phyloP scores from a whole-genome alignment of 495 filamentous ascomycete genomes.

The Trichocladium antarcticum region DNA sequence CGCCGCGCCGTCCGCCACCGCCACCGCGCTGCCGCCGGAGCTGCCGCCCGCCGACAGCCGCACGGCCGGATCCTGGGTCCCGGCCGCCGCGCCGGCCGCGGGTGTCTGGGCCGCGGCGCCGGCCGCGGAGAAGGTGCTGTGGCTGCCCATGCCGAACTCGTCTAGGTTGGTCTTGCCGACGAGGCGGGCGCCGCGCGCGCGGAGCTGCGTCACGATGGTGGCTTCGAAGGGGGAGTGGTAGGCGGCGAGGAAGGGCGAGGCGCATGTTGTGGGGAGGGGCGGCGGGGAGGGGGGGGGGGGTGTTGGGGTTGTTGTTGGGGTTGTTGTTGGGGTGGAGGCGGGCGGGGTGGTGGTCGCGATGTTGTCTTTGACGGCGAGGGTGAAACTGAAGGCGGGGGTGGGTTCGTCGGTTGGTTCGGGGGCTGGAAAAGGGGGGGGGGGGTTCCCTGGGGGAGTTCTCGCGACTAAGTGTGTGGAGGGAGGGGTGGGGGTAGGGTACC shows the following conservation, averaged over 20 bases:
- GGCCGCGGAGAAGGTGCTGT: slow-evolving; percentile 64
- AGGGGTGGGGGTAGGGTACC: not conserved
- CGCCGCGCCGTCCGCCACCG: slow-evolving; percentile 60
- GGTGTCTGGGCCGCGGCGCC: slow-evolving; percentile 45
- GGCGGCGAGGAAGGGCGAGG: slow-evolving; percentile 58
- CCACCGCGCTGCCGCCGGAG: slow-evolving; percentile 87
- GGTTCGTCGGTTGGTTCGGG: not conserved
- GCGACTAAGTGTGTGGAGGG: not conserved
- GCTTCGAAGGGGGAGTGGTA: slow-evolving; percentile 73
- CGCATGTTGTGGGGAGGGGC: slow-evolving; percentile 70
- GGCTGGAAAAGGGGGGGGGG: not conserved
- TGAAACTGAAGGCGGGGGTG: slow-evolving; percentile 13
- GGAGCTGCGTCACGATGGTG: slow-evolving; percentile 60
- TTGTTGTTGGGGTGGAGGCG: slow-evolving; percentile 33
- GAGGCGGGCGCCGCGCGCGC: slow-evolving; percentile 51
- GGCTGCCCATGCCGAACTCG: slow-evolving; percentile 97
- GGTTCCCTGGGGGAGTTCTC: not conserved
- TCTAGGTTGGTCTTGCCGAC: slow-evolving; percentile 85
- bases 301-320: slow-evolving; percentile 49
- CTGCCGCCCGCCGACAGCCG: slow-evolving; percentile 67
- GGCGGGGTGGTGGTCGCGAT: slow-evolving; percentile 53
- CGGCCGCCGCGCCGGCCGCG: no score
- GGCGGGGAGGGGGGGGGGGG: no score
- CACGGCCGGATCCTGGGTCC: no score
- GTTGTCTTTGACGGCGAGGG: slow-evolving; percentile 78